These are phyloP conservation scores for Suhomyces taliae DNA, from an alignment of 1,139 yeast species.

Conservation along the genomic window DNA sequence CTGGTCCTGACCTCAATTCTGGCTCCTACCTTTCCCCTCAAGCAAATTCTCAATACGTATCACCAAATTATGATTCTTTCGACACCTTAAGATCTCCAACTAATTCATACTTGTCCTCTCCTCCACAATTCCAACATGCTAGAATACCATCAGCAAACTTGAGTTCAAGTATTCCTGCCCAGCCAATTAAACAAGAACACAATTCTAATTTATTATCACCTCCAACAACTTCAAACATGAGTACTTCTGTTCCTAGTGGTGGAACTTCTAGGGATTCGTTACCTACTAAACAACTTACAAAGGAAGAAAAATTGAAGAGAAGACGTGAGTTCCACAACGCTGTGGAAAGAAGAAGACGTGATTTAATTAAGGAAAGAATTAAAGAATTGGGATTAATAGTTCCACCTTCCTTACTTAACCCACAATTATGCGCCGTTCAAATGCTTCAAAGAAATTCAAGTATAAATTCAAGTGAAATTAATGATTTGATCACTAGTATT, in stretches of 20 bases:
- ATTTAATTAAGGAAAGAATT: constrained; percentile 71
- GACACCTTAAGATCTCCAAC: constrained; percentile 35
- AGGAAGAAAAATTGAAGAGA: constrained; percentile 68
- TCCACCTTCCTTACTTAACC: constrained; percentile 66
- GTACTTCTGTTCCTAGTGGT: constrained; percentile 31
- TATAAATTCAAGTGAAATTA: constrained; percentile 34
- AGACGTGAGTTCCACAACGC: constrained; percentile 80
- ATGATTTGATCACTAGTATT: constrained; percentile 38
- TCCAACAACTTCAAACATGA: constrained; percentile 21
- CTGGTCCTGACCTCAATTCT: constrained; percentile 13
- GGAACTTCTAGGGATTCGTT: constrained; percentile 12
- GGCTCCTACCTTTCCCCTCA: constrained; percentile 18
- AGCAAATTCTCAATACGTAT: constrained; percentile 15
- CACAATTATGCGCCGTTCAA: constrained; percentile 48
- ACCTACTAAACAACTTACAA: constrained; percentile 48
- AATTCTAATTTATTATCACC: constrained; percentile 27
- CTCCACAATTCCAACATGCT: constrained; percentile 27
- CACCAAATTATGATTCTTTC: constrained; percentile 23
- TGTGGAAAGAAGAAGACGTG: constrained; percentile 77
- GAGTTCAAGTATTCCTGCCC: constrained; percentile 31
- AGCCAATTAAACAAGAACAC: constrained; percentile 19
- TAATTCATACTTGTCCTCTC: constrained; percentile 37
- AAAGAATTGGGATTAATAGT: constrained; percentile 70
- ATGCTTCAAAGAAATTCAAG: constrained; percentile 41
- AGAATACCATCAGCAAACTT: constrained; percentile 23